Conservation (phyloP, 2,329 filamentous ascomycete species). For the Exophiala aquamarina region DNA sequence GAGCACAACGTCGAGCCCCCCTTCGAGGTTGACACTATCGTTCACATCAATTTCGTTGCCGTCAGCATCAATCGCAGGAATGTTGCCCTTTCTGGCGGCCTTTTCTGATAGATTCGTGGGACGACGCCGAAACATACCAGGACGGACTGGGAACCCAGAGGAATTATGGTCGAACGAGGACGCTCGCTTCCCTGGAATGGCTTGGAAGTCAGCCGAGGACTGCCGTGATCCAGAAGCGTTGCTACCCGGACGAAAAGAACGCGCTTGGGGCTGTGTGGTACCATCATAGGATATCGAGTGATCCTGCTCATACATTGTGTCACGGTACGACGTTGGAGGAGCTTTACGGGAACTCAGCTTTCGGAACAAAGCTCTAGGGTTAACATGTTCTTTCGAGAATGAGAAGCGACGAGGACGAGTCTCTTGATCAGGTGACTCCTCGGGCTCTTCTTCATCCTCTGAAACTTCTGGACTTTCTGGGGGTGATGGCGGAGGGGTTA, state of each 20-base stretch:
- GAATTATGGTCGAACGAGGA: slow-evolving; percentile 26
- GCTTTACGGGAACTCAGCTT: slow-evolving; percentile 45
- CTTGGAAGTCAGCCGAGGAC: slow-evolving; percentile 19
- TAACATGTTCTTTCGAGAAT: slow-evolving; percentile 56
- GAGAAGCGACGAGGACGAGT: slow-evolving; percentile 58
- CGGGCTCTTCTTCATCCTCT: slow-evolving; percentile 18
- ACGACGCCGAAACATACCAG: slow-evolving; percentile 62
- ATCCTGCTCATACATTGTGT: slow-evolving; percentile 32
- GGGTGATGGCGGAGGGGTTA: slow-evolving; percentile 71
- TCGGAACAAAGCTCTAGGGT: slow-evolving; percentile 45
- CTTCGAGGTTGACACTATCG: slow-evolving; percentile 70
- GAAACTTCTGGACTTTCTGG: slow-evolving; percentile 42
- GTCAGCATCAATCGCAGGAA: slow-evolving; percentile 42
- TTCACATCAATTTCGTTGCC: slow-evolving; percentile 47
- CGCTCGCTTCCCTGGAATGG: slow-evolving; percentile 10
- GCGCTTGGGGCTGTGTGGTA: slow-evolving; percentile 2
- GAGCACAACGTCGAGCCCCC: slow-evolving; percentile 80
- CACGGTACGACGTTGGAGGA: slow-evolving; percentile 39
- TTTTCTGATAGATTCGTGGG: slow-evolving; percentile 68
- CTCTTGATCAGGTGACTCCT: slow-evolving; percentile 30
- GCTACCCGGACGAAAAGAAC: slow-evolving; percentile 1
- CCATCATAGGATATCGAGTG: slow-evolving; percentile 25
- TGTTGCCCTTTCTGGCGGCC: slow-evolving; percentile 55
- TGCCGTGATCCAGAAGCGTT: slow-evolving; percentile 14
- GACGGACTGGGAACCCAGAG: slow-evolving; percentile 31